Conservation (phyloP, 2,329 filamentous ascomycete species). For the Helotiales sp. region DNA sequence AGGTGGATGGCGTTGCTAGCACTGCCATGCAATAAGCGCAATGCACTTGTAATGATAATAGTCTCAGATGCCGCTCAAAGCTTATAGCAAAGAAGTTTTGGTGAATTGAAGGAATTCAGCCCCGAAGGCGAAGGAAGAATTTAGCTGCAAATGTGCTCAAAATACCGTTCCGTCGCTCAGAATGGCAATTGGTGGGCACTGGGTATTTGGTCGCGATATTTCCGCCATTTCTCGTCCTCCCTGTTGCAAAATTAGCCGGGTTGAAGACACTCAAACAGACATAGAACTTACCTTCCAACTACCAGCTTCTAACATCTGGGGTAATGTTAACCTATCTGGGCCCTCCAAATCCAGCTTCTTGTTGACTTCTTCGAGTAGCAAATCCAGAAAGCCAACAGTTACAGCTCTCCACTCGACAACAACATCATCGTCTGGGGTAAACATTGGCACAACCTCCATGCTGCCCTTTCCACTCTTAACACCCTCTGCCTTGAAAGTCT, state of each 20-base stretch:
- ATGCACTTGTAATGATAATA: neutral
- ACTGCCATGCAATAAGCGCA: neutral
- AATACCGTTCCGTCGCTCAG: conserved; percentile 97
- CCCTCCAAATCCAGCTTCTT: conserved; percentile 69
- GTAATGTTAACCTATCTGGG: conserved; percentile 72
- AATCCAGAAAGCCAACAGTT: conserved; percentile 76
- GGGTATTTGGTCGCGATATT: conserved; percentile 89
- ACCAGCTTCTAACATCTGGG: conserved; percentile 92
- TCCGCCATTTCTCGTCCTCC: conserved; percentile 95
- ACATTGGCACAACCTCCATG: conserved; percentile 75
- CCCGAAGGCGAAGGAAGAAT: no score
- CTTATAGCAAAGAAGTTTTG: no score
- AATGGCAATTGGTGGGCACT: conserved; percentile 88
- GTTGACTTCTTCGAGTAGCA: conserved; percentile 73
- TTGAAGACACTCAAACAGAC: no score
- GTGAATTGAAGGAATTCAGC: no score
- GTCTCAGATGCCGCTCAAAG: neutral
- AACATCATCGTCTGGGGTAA: conserved; percentile 75
- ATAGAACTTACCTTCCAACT: conserved; percentile 87
- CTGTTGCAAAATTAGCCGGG: conserved; percentile 48
- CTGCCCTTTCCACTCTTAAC: conserved; percentile 73
- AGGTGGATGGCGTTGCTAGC: neutral
- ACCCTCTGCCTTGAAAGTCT: conserved; percentile 72
- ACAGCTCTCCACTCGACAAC: conserved; percentile 80
- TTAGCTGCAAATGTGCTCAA: conserved; percentile 52